Evolutionary conservation across 2,329 filamentous ascomycete species (phyloP).

Genomic region (Cladophialophora yegresii): DNA sequence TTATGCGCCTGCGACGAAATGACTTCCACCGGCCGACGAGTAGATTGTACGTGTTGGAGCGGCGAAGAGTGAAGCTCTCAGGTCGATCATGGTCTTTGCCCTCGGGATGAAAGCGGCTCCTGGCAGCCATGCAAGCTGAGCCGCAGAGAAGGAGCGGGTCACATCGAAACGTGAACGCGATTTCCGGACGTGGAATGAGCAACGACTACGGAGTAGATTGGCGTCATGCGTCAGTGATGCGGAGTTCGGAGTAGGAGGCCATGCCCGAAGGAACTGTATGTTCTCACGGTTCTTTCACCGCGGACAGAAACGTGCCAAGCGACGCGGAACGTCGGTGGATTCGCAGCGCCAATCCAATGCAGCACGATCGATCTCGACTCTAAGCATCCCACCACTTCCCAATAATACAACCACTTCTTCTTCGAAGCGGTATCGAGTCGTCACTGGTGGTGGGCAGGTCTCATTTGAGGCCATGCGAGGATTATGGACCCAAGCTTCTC

Average conservation of each 20-base stretch:
- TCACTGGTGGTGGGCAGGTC: not conserved
- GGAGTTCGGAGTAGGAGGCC: not conserved
- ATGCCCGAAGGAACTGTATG: no score
- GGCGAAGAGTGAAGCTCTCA: conserved; percentile 19
- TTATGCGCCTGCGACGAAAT: conserved; percentile 53
- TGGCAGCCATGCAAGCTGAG: conserved; percentile 30
- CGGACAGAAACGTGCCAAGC: not conserved
- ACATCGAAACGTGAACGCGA: conserved; percentile 12
- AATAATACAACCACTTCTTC: conserved; percentile 4
- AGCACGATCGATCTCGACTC: conserved; percentile 1
- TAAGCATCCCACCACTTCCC: conserved; percentile 16
- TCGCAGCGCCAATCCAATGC: conserved; percentile 13
- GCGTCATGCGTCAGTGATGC: not conserved
- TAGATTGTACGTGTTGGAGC: conserved; percentile 11
- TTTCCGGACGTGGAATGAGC: not conserved
- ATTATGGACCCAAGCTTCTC: conserved; percentile 32
- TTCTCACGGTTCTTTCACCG: no score
- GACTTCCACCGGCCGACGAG: conserved; percentile 37
- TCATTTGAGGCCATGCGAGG: conserved; percentile 28
- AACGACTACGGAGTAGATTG: not conserved
- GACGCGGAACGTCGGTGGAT: not conserved
- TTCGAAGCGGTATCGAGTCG: not conserved
- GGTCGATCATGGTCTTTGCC: conserved; percentile 26
- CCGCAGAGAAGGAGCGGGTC: conserved; percentile 2
- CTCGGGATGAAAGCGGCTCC: conserved; percentile 28